These are phyloP conservation scores for Pichia kudriavzevii DNA, from an alignment of 1,139 yeast genomes.

Conservation along the genomic window DNA sequence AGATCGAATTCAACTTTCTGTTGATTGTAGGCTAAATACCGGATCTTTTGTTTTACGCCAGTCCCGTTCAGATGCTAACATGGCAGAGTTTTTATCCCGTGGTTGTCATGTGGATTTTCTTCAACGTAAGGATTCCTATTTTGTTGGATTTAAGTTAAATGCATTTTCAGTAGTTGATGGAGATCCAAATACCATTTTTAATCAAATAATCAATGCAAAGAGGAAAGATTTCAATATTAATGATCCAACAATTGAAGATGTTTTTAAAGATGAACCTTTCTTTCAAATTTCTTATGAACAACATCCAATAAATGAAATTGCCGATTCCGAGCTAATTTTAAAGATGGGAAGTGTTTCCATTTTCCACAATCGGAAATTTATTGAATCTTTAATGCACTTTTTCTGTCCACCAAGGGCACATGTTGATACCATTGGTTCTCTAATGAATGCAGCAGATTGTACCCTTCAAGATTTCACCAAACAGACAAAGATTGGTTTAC, in stretches of 20 bases:
- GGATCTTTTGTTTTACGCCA: conserved; percentile 69
- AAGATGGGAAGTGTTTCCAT: conserved; percentile 83
- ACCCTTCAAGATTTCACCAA: conserved; percentile 86
- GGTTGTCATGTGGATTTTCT: conserved; percentile 69
- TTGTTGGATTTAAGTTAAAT: conserved; percentile 63
- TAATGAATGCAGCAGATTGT: conserved; percentile 92
- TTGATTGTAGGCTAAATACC: conserved; percentile 59
- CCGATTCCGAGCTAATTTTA: conserved; percentile 70
- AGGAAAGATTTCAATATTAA: conserved; percentile 44
- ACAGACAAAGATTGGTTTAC: conserved; percentile 87
- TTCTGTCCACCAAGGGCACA: conserved; percentile 86
- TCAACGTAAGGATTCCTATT: conserved; percentile 74
- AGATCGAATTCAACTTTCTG: conserved; percentile 60
- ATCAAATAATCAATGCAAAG: conserved; percentile 84
- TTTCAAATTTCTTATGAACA: conserved; percentile 77
- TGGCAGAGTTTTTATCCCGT: conserved; percentile 77
- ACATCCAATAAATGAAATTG: conserved; percentile 75
- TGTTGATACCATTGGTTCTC: conserved; percentile 81
- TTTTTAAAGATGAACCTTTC: conserved; percentile 42
- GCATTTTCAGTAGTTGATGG: conserved; percentile 88
- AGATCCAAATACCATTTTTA: conserved; percentile 62
- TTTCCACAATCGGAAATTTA: conserved; percentile 74
- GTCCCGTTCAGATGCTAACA: conserved; percentile 32
- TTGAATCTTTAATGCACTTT: conserved; percentile 66
- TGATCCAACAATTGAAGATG: conserved; percentile 2